Percentiles rank a stretch among this genome's conserved stretches.
phyloP scores from a whole-genome alignment of 1,284 basidiomycete species.

The Ceratobasidium sp. region DNA sequence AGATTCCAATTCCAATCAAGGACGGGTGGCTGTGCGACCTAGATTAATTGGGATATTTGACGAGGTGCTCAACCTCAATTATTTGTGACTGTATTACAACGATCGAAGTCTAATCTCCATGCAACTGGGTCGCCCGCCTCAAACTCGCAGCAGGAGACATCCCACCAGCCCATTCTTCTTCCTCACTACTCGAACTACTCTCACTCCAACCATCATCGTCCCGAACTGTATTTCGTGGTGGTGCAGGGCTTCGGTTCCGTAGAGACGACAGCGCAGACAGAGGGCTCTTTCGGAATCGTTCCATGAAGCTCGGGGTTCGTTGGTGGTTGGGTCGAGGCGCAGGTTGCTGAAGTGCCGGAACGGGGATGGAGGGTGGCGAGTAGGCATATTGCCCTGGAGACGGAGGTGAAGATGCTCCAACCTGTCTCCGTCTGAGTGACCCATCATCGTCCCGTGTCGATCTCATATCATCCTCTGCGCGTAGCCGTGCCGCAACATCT shows the following conservation, averaged over 20 bases:
- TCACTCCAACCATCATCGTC: conserved; percentile 43
- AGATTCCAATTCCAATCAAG: conserved; percentile 33
- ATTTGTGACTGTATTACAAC: conserved; percentile 3
- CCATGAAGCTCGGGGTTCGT: conserved; percentile 37
- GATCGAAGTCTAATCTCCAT: background rate
- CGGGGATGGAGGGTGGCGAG: background rate
- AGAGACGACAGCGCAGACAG: conserved; percentile 37
- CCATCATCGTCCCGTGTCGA: conserved; percentile 1
- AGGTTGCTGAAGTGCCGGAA: conserved; percentile 9
- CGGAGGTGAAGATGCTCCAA: background rate
- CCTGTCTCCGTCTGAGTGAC: conserved; percentile 18
- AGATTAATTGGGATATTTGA: background rate
- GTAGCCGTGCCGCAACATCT: conserved; percentile 21
- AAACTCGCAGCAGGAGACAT: conserved; percentile 40
- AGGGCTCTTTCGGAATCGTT: conserved; percentile 37
- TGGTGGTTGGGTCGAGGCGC: conserved; percentile 21
- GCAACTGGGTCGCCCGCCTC: conserved; percentile 15
- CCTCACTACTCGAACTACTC: conserved; percentile 31
- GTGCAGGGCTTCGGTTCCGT: conserved; percentile 28
- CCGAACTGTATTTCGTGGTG: conserved; percentile 27
- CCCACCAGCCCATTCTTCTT: conserved; percentile 39
- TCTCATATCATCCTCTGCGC: background rate
- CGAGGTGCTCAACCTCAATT: background rate
- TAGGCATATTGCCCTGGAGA: conserved; percentile 5
- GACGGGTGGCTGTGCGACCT: conserved; percentile 20